Base-by-base conservation (phyloP, 2,329 filamentous ascomycete genomes). In the Cladophialophora bantiana region DNA sequence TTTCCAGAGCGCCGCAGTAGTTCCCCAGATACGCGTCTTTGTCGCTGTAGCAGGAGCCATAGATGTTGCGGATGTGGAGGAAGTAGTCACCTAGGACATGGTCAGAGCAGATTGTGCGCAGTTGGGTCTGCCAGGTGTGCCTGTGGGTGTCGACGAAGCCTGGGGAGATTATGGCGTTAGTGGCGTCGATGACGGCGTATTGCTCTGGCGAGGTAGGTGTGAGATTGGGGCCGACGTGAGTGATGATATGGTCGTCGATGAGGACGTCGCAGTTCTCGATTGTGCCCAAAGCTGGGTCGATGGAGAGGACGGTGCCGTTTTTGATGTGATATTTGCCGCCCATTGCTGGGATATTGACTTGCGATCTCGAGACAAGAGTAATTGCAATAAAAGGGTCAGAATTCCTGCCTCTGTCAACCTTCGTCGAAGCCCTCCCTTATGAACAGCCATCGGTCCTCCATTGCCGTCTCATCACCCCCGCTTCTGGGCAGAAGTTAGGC, bases 91-190 rank as follows among this genome's bases (percentile, higher is more conserved):
- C 35, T 13, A 84, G 69, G 2, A 76, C 73, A 2, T 83, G 69
- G 64, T 82, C 72, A 0, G 75, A 76, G 74, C 79, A 77, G 26
- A 76, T 72, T 1, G 78, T 78, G 62, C 79, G 79, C 13, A 80
- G 71, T 63, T 78, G 75, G 0, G 78, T 78, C 64, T 82, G 78
- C 80, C 79, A 83, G 6, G 79, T 70, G 70, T 83, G 82, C 50
- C 78, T 62, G 40, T 76, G 72, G 20, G 73, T 76, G 55, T 74
- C 70, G 53, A 76, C 68, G 68, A 74, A 76, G 10, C 74, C 75
- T 1, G 75, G 75, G 56, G 70, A 73, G 38, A 77, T 65, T 15
- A 75, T 73, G 57, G 74, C 76, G 34, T 73, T 73, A 6, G 73
- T 76, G 26, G 78, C 82, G 67, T 84, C 78, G 32, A 84, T 74